Percentiles rank a stretch among this genome's conserved stretches.
These are phyloP conservation scores for Shiraia bambusicola DNA, from an alignment of 2,329 filamentous ascomycete genomes.

Conservation along the genomic window DNA sequence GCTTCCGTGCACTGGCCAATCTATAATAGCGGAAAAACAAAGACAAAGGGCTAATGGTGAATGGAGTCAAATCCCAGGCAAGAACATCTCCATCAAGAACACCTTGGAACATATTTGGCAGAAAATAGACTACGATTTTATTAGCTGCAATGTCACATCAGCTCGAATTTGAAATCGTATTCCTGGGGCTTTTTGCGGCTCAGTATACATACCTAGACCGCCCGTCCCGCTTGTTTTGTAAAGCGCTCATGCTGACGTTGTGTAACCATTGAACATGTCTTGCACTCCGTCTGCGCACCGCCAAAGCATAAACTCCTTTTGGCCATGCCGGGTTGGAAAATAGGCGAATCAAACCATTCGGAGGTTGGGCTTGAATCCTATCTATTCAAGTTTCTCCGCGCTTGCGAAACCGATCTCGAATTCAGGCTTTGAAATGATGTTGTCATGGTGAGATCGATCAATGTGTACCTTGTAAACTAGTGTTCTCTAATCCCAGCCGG, in stretches of 20 bases:
- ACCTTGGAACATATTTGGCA: neutral
- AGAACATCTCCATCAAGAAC: too few species aligned
- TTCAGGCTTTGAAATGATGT: neutral
- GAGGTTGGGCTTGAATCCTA: too few species aligned
- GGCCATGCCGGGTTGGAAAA: neutral
- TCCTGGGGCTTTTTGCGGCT: neutral
- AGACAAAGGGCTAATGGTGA: too few species aligned
- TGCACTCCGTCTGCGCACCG: neutral
- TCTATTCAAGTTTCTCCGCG: too few species aligned
- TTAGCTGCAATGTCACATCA: constrained; percentile 6
- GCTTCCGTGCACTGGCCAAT: too few species aligned
- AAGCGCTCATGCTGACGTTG: constrained; percentile 5
- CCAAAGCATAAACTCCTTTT: neutral
- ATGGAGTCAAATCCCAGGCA: too few species aligned
- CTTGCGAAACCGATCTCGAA: too few species aligned
- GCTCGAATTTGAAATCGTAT: constrained; percentile 2
- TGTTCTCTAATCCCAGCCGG: too few species aligned
- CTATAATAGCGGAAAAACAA: too few species aligned
- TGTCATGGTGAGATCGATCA: neutral
- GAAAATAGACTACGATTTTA: neutral
- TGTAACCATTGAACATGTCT: constrained; percentile 7
- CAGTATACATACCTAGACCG: neutral
- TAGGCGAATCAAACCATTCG: too few species aligned
- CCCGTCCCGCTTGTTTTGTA: constrained; percentile 1
- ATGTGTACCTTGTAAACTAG: too few species aligned